phyloP scores from a whole-genome alignment of 306 rosid species.

The Rubus idaeus region DNA sequence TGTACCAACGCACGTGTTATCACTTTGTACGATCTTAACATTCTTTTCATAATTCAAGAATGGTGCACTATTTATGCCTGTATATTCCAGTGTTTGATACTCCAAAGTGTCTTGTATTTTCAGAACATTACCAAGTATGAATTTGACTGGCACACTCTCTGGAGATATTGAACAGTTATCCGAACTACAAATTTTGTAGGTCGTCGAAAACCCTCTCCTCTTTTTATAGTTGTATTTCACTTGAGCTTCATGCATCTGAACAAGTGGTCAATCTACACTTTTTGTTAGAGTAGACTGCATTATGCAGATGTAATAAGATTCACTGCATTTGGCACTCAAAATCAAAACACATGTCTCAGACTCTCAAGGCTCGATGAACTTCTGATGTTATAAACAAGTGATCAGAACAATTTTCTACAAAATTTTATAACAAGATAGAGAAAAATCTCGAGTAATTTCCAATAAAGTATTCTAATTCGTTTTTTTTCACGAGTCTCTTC shows the following conservation, averaged over 20 bases:
- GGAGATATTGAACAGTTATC: constrained; percentile 47
- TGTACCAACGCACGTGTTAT: constrained; percentile 41
- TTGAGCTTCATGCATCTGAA: neutral
- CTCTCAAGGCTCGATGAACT: neutral
- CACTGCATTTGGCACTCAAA: neutral
- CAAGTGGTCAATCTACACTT: neutral
- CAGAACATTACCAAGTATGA: constrained; percentile 50
- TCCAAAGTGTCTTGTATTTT: neutral
- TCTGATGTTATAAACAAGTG: neutral
- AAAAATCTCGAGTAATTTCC: neutral
- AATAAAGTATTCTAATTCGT: constrained; percentile 2
- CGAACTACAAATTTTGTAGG: constrained; percentile 50
- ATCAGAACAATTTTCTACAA: neutral
- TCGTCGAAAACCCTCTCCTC: constrained; percentile 16
- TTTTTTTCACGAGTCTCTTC: constrained; percentile 26
- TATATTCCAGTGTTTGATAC: neutral
- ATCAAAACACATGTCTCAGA: neutral
- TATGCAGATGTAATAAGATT: neutral
- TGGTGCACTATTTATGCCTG: neutral
- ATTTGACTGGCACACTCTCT: constrained; percentile 50
- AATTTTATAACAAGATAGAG: neutral
- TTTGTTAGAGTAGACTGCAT: neutral
- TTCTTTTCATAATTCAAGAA: neutral
- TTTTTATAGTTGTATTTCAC: neutral
- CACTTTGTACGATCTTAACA: constrained; percentile 40